Evolutionary conservation across 495 filamentous ascomycete genomes (phyloP), one percentile per base, ranked within the genome.

Genomic region (Opeltia flavorubescens): DNA sequence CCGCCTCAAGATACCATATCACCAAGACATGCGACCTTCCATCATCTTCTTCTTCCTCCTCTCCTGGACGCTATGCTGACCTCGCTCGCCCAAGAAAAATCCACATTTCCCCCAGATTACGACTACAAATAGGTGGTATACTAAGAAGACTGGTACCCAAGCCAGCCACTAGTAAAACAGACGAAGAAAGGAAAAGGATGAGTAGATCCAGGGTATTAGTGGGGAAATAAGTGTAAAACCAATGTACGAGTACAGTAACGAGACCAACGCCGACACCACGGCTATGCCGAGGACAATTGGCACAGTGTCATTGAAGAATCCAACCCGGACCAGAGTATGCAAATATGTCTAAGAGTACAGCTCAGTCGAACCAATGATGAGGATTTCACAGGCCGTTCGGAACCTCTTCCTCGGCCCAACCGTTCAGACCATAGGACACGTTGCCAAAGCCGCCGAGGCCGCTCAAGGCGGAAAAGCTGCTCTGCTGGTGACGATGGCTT

Each of bases 381-480:
- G n/a, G n/a, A n/a, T n/a, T n/a, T n/a, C n/a, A n/a, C n/a, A n/a
- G n/a, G 43, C 72, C 73, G 40, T 68, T 68, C 50, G 71, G 46
- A 35, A 43, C 69, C 58, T 77, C 75, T 55, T 79, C 75, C 62
- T 80, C 76, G 33, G 74, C 74, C 76, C 81, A 85, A 20, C 80
- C 78, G 18, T 71, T 71, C 50, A 85, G 69, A 45, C 74, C 76
- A 46, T 66, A 76, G 53, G 71, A 75, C 47, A 33, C 44, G 54
- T 71, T 71, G 50, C 73, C 76, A 43, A 77, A 64, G 25, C 74
- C 74, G 44, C 74, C 69, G 3, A 77, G 67, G 17, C 69, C 76
- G 36, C 70, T 70, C 52, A 77, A 69, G 57, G 72, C 71, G 21
- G 74, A 75, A 51, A 79, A 77, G 55, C 72, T 72, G 52, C 60